Evolutionary conservation across 2,329 filamentous ascomycete genomes (phyloP).

Genomic region (Cryphonectria japonica): DNA sequence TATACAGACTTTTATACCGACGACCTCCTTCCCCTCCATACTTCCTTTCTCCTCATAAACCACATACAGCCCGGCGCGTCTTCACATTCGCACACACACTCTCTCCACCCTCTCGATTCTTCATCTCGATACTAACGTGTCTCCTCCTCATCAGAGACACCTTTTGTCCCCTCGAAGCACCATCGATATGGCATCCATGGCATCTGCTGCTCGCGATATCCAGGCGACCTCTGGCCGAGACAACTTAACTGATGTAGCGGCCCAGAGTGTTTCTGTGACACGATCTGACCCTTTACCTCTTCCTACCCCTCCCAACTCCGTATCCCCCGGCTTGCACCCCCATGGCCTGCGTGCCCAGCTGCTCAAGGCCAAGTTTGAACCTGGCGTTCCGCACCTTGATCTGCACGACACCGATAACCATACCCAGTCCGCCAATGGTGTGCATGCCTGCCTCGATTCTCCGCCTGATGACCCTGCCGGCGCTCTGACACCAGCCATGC

Average conservation of each 20-base stretch:
- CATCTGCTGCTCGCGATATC: slow-evolving; percentile 70
- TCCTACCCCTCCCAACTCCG: slow-evolving; percentile 92
- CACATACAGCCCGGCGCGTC: not conserved
- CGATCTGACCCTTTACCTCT: slow-evolving; percentile 71
- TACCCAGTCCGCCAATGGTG: slow-evolving; percentile 34
- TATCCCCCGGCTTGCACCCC: slow-evolving; percentile 84
- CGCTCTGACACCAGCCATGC: slow-evolving; percentile 80
- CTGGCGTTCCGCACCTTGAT: slow-evolving; percentile 85
- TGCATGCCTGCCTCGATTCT: slow-evolving; percentile 43
- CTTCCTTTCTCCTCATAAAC: not conserved
- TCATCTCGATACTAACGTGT: slow-evolving; percentile 32
- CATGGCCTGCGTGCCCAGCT: slow-evolving; percentile 76
- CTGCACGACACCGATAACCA: slow-evolving; percentile 69
- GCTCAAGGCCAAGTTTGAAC: slow-evolving; percentile 61
- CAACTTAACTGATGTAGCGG: slow-evolving; percentile 75
- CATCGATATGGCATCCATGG: slow-evolving; percentile 66
- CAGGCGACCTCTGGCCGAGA: slow-evolving; percentile 66
- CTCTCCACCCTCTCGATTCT: not conserved
- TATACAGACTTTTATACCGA: not conserved
- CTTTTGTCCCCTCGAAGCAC: slow-evolving; percentile 40
- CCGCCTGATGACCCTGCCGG: slow-evolving; percentile 70
- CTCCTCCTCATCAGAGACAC: slow-evolving; percentile 36
- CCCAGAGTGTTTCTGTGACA: slow-evolving; percentile 66
- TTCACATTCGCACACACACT: not conserved
- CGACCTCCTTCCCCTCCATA: not conserved